A percentile compares a stretch with the other conserved stretches of the same genome.
Evolutionary conservation across 75 land plant species (phyloP).

Genomic region (Pinus taeda): DNA sequence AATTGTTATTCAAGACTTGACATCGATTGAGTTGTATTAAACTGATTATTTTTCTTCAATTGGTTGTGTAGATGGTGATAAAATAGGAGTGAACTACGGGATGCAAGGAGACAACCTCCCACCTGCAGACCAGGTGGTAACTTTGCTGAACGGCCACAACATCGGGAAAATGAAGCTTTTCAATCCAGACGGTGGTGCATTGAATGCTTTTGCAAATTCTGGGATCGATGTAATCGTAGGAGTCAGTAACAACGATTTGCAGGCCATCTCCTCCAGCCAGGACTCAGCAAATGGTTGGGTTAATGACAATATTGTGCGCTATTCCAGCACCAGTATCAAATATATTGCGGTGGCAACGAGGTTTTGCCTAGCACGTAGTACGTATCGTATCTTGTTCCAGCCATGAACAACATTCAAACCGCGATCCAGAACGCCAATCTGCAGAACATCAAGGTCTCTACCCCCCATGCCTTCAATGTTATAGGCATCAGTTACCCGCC

Average conservation of each 20-base stretch:
- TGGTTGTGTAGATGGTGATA: conserved; percentile 16
- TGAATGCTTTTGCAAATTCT: conserved; percentile 26
- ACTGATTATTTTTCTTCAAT: too few relatives aligned
- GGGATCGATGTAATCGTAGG: conserved; percentile 15
- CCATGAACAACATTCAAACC: conserved; percentile 34
- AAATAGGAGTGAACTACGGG: conserved; percentile 33
- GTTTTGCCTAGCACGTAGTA: conserved; percentile 1
- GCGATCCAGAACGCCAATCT: conserved; percentile 36
- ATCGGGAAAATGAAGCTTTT: conserved; percentile 15
- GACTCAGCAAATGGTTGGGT: conserved; percentile 17
- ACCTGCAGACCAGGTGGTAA: conserved; percentile 10
- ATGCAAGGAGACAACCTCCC: conserved; percentile 22
- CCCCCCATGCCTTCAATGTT: conserved; percentile 32
- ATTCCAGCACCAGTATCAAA: conserved; percentile 11
- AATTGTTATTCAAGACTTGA: neutral
- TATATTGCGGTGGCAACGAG: conserved; percentile 43
- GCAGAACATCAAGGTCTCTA: conserved; percentile 49
- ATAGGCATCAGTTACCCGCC: conserved; percentile 40
- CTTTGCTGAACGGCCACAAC: conserved; percentile 10
- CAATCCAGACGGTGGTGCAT: neutral
- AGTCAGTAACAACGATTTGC: conserved; percentile 14
- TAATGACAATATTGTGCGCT: conserved; percentile 1
- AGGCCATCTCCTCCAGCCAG: neutral
- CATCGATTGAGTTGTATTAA: neutral
- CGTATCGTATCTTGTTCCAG: neutral